phyloP scores from a whole-genome alignment of 78 protist species.

The Dictyostelium capitatum region DNA sequence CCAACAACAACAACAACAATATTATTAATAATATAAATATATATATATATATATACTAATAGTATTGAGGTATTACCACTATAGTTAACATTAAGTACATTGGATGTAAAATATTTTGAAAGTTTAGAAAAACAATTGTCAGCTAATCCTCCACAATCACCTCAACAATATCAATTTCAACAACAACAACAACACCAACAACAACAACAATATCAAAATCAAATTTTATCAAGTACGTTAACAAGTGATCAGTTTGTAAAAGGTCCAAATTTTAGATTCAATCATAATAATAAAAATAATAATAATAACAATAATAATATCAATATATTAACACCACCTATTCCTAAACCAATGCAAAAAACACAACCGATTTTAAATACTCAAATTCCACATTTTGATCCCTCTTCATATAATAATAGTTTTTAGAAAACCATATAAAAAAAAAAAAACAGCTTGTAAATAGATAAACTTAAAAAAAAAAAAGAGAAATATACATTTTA shows the following conservation, averaged over 20 bases:
- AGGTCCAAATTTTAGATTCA: no score
- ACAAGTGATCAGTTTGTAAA: no score
- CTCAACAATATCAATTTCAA: background rate
- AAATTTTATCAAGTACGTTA: no score
- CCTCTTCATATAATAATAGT: background rate
- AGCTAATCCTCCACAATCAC: background rate
- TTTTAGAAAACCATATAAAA: background rate
- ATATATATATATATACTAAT: background rate
- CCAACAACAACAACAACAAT: background rate
- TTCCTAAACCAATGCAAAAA: background rate
- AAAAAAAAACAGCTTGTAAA: background rate
- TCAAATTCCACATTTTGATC: background rate
- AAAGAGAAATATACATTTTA: background rate
- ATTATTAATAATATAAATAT: background rate
- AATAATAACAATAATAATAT: background rate
- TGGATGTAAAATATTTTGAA: conserved; percentile 78
- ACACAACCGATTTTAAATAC: conserved; percentile 1
- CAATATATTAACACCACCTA: background rate
- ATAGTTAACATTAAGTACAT: conserved; percentile 71
- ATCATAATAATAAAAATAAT: background rate
- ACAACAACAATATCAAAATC: background rate
- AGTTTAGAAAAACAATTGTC: conserved; percentile 45
- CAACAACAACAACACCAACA: background rate
- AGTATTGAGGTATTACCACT: background rate
- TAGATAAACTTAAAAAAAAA: background rate